phyloP scores from a whole-genome alignment of 2,329 filamentous ascomycete species.

The Decorospora gaudefroyi region DNA sequence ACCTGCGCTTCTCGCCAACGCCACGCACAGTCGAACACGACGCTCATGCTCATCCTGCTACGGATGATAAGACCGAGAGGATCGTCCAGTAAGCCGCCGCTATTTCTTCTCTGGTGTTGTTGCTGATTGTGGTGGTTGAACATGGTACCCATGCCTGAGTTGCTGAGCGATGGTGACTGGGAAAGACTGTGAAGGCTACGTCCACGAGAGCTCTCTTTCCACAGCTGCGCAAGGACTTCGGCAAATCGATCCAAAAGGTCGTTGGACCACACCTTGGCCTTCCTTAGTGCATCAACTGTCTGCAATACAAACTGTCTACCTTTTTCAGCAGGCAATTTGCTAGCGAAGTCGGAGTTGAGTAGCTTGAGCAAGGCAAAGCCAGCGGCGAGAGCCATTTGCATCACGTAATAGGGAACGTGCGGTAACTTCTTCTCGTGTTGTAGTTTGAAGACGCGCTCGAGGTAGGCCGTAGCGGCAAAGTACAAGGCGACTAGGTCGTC shows the following conservation, averaged over 20 bases:
- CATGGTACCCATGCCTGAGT: slow-evolving; percentile 39
- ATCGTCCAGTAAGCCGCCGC: slow-evolving; percentile 60
- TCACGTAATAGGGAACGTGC: slow-evolving; percentile 75
- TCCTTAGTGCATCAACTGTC: slow-evolving; percentile 70
- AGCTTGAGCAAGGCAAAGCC: slow-evolving; percentile 77
- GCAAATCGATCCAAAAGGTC: slow-evolving; percentile 79
- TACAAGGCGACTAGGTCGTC: slow-evolving; percentile 77
- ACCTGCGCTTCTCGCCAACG: slow-evolving; percentile 74
- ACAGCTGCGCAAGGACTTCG: slow-evolving; percentile 86
- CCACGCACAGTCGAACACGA: slow-evolving; percentile 85
- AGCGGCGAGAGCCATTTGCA: slow-evolving; percentile 83
- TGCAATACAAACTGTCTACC: slow-evolving; percentile 70
- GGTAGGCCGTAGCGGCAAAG: slow-evolving; percentile 70
- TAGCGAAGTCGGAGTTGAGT: slow-evolving; percentile 74
- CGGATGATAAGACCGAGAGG: slow-evolving; percentile 79
- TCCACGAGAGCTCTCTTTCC: slow-evolving; percentile 63
- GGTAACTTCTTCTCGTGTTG: slow-evolving; percentile 61
- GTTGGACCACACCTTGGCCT: slow-evolving; percentile 75
- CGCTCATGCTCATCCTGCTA: slow-evolving; percentile 81
- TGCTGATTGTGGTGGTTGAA: slow-evolving; percentile 37
- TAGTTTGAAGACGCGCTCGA: slow-evolving; percentile 63
- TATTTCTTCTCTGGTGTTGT: slow-evolving; percentile 34
- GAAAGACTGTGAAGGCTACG: slow-evolving; percentile 46
- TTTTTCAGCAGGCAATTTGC: slow-evolving; percentile 65
- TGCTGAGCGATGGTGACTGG: slow-evolving; percentile 44